phyloP scores from a whole-genome alignment of 768 basidiomycete genomes.

The Solioccasus polychromus region DNA sequence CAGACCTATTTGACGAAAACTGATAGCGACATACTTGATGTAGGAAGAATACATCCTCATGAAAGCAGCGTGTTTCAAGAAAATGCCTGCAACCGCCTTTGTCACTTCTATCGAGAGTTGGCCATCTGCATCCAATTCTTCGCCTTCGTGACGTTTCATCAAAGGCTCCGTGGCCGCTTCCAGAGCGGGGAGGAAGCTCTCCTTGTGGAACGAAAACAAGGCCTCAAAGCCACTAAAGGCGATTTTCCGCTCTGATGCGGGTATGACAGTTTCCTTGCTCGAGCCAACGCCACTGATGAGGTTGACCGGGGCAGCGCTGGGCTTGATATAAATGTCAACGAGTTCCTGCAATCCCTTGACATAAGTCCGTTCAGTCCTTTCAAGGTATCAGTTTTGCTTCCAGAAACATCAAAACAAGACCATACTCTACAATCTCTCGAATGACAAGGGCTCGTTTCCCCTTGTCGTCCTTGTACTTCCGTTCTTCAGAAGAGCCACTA shows the following conservation, averaged over 20 bases:
- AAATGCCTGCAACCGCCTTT: slow-evolving; percentile 80
- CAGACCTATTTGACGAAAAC: slow-evolving; percentile 1
- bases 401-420: slow-evolving; percentile 13
- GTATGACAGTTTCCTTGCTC: slow-evolving; percentile 81
- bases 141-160: slow-evolving; percentile 47
- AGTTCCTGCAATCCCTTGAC: slow-evolving; percentile 92
- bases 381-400: slow-evolving; percentile 9
- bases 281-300: slow-evolving; percentile 68
- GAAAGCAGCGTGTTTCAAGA: slow-evolving; percentile 92
- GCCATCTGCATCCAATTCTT: slow-evolving; percentile 65
- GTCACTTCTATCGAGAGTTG: slow-evolving; percentile 72
- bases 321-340: slow-evolving; percentile 92
- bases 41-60: slow-evolving; percentile 99
- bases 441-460: slow-evolving; percentile 79
- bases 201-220: slow-evolving; percentile 87
- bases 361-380: slow-evolving; percentile 91
- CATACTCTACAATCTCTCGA: slow-evolving; percentile 88
- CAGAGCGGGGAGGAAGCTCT: slow-evolving; percentile 89
- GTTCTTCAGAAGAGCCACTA: slow-evolving; percentile 69
- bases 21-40: slow-evolving; percentile 71
- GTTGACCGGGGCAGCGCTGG: slow-evolving; percentile 68
- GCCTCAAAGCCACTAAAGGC: slow-evolving; percentile 91
- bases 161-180: slow-evolving; percentile 74
- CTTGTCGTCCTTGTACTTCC: slow-evolving; percentile 91
- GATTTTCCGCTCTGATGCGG: slow-evolving; percentile 79